Evolutionary conservation across 225 moss, liverwort and hornwort species (phyloP).

Genomic region (Ulota crispa): DNA sequence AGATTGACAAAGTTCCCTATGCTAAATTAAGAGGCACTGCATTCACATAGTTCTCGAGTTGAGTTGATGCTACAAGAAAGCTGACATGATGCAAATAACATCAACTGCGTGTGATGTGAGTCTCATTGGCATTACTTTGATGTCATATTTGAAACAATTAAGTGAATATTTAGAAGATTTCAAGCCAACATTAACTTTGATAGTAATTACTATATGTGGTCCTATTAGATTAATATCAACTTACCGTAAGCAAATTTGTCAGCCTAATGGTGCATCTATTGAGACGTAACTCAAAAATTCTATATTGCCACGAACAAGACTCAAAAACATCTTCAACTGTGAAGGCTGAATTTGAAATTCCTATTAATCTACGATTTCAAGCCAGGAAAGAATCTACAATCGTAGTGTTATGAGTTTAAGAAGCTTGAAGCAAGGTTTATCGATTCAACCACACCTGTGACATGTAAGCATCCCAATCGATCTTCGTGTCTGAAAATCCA

Average conservation of each 20-base stretch:
- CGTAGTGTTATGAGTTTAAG: neutral
- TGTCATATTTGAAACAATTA: neutral
- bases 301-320: neutral
- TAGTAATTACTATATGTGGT: no score
- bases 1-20: neutral
- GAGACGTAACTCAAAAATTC: neutral
- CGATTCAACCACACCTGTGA: constrained; percentile 73
- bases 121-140: neutral
- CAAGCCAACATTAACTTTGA: neutral
- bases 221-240: no score
- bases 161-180: neutral
- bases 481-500: constrained; percentile 81
- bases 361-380: neutral
- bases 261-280: neutral
- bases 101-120: neutral
- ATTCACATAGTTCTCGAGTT: neutral
- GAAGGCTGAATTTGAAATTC: neutral
- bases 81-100: neutral
- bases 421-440: neutral
- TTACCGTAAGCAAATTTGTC: neutral
- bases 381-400: neutral
- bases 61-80: neutral
- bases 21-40: neutral
- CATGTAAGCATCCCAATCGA: constrained; percentile 99
- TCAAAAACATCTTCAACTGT: neutral